A percentile compares a stretch with the other conserved stretches of the same genome.
These are phyloP conservation scores for Dactylonectria estremocensis DNA, from an alignment of 2,329 filamentous ascomycete species.

Conservation along the genomic window DNA sequence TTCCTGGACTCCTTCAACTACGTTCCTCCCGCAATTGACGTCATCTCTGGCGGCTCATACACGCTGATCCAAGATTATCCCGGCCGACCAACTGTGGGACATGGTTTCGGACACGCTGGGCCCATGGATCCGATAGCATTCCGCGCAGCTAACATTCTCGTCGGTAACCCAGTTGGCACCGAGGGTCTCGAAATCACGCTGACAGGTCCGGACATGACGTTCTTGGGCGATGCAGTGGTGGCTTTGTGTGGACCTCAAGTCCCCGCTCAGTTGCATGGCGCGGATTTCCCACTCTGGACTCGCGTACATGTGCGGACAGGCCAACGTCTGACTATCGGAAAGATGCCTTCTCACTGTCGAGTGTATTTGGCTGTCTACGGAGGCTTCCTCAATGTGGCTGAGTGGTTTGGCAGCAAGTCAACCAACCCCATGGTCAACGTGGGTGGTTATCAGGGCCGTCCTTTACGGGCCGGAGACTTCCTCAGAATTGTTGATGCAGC, in stretches of 20 bases:
- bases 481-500: conserved; percentile 24
- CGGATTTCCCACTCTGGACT: conserved; percentile 68
- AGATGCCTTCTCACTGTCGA: conserved; percentile 63
- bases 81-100: conserved; percentile 68
- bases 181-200: conserved; percentile 74
- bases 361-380: conserved; percentile 68
- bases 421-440: conserved; percentile 71
- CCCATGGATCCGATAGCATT: conserved; percentile 75
- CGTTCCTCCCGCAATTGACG: conserved; percentile 63
- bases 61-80: conserved; percentile 73
- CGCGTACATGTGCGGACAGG: conserved; percentile 65
- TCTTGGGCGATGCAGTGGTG: conserved; percentile 68
- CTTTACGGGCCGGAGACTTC: conserved; percentile 59
- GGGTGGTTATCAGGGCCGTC: conserved; percentile 72
- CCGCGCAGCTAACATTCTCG: conserved; percentile 71
- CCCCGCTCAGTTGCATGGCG: conserved; percentile 65
- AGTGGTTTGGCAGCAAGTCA: conserved; percentile 72
- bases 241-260: conserved; percentile 71
- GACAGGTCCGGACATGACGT: conserved; percentile 71
- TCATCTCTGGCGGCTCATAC: conserved; percentile 69
- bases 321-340: conserved; percentile 66
- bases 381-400: conserved; percentile 59
- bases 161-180: conserved; percentile 66
- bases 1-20: conserved; percentile 68
- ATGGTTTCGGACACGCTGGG: conserved; percentile 72